These are phyloP conservation scores for Amanita molliuscula DNA, from an alignment of 768 basidiomycete species.

Conservation along the genomic window DNA sequence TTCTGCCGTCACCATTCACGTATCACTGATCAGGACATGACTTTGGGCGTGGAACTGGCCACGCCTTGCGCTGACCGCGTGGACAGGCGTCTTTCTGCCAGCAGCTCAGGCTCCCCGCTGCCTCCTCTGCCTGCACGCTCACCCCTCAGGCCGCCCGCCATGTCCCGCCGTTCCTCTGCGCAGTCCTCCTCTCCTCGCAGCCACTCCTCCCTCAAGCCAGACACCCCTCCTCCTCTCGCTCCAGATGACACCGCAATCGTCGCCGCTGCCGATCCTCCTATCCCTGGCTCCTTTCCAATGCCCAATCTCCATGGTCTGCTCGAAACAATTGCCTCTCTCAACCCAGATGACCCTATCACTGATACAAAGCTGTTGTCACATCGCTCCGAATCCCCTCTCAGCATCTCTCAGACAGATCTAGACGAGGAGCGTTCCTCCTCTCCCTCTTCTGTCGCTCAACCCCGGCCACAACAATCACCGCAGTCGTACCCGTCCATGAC, in stretches of 20 bases:
- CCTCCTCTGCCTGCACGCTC: constrained; percentile 16
- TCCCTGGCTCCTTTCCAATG: constrained; percentile 7
- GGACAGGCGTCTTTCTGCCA: constrained; percentile 5
- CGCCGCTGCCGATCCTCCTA: constrained; percentile 5
- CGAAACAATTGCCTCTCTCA: not conserved
- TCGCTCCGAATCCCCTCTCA: not conserved
- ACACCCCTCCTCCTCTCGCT: not conserved
- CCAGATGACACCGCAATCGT: constrained; percentile 4
- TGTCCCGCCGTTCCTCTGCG: not conserved
- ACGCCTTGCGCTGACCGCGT: constrained; percentile 4
- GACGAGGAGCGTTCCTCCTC: constrained; percentile 12
- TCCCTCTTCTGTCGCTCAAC: constrained; percentile 14
- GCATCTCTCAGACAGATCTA: not conserved
- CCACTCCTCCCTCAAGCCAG: not conserved
- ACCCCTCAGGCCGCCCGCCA: constrained; percentile 16
- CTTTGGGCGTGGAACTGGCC: not conserved
- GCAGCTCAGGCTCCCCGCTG: not conserved
- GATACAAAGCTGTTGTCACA: not conserved
- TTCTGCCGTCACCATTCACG: not conserved
- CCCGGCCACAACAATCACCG: constrained; percentile 8
- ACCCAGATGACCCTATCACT: not conserved
- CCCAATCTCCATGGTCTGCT: constrained; percentile 1
- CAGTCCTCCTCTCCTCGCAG: constrained; percentile 2
- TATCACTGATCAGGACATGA: not conserved
- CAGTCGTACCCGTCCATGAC: constrained; percentile 24